Evolutionary conservation across 1,284 basidiomycete species (phyloP).

Genomic region (Taiwanofungus camphoratus): DNA sequence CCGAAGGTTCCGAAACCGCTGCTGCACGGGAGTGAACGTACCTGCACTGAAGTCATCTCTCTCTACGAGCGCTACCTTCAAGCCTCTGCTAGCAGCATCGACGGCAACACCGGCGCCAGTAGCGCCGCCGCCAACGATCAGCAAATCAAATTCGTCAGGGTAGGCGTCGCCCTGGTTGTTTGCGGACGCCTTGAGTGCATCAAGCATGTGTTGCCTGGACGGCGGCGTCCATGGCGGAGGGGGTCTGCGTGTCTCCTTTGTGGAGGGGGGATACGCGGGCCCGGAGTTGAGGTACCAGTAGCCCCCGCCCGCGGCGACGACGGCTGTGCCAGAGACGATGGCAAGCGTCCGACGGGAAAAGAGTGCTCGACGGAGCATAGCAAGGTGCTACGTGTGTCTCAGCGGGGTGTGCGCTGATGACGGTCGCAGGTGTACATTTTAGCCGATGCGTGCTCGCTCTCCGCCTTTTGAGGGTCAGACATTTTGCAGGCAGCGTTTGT

Average conservation of each 20-base stretch:
- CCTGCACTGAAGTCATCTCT: slow-evolving; percentile 90
- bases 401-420: no score
- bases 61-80: slow-evolving; percentile 93
- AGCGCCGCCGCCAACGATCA: slow-evolving; percentile 89
- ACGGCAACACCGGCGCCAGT: slow-evolving; percentile 93
- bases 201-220: slow-evolving; percentile 56
- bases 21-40: slow-evolving; percentile 27
- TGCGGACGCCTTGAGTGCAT: slow-evolving; percentile 43
- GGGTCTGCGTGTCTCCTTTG: slow-evolving; percentile 55
- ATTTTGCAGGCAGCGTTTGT: no score
- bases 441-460: no score
- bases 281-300: slow-evolving; percentile 71
- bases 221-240: slow-evolving; percentile 77
- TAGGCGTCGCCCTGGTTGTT: slow-evolving; percentile 22
- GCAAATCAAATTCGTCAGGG: slow-evolving; percentile 56
- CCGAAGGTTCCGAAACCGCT: background rate
- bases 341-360: slow-evolving; percentile 51
- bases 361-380: slow-evolving; percentile 32
- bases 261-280: slow-evolving; percentile 56
- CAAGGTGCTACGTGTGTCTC: no score
- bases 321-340: slow-evolving; percentile 44
- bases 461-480: no score
- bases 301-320: slow-evolving; percentile 48
- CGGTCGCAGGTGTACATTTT: no score
- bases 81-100: slow-evolving; percentile 88